Base-by-base conservation (phyloP, 1,284 basidiomycete species). In the Bondarzewia mesenterica region DNA sequence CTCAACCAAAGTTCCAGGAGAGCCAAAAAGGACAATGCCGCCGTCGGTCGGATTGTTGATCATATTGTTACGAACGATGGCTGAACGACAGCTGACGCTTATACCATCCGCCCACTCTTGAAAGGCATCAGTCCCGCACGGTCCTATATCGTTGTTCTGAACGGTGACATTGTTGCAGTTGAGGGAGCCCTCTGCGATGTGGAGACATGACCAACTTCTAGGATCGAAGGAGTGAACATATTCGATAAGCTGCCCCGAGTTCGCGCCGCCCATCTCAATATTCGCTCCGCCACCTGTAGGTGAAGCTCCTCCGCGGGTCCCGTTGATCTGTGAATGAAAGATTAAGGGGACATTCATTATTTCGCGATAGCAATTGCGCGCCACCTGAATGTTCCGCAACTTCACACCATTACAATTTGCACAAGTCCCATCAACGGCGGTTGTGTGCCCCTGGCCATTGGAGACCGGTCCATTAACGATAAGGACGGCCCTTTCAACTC, bases 21-120 rank as follows among this genome's bases (percentile, higher is more conserved):
- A 68, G n/a, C 89, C 89, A 57, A 93, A 93, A 2, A 93, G 57
- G 2, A 92, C 90, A 47, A 91, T 86, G 2, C 82, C 87, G 8
- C 86, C 87, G 59, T 93, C 90, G 1, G 90, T 92, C 4, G 89
- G 73, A 50, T 76, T 78, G 53, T 77, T 73, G 47, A 93, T 70
- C 63, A 78, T 73, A 63, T 93, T 93, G 57, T 85, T 81, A 47
- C 75, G 75, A 29, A 93, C 75, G 35, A 78, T 54, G 52, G 78
- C 76, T 56, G 81, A 78, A 49, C 66, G 68, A 63, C 90, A 93
- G 46, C 80, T 80, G 49, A 92, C 62, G 54, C 85, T 89, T 58
- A 93, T 87, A 2, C 89, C 90, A 58, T 93, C 89, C 2, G 90
- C 85, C 90, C 89, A 92, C 60, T 88, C 64, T 54, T 80, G 75